These are phyloP conservation scores for Hemileccinum rubropunctum DNA, from an alignment of 768 basidiomycete species.

Conservation along the genomic window DNA sequence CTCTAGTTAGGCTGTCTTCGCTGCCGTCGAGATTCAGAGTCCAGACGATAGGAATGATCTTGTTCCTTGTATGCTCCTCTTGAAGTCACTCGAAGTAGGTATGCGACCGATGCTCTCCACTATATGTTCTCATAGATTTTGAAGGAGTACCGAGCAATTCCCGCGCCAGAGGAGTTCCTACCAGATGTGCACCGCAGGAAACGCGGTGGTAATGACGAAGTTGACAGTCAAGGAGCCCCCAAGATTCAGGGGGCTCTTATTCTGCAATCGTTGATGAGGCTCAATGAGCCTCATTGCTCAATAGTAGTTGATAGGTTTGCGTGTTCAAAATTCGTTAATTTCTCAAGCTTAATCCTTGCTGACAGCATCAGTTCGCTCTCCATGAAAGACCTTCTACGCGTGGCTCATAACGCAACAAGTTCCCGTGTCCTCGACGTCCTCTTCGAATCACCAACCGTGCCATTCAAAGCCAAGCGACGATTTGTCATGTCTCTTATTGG, in stretches of 20 bases:
- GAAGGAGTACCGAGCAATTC: conserved; percentile 23
- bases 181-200: conserved; percentile 12
- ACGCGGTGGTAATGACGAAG: conserved; percentile 14
- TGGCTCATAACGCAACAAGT: conserved; percentile 65
- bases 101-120: conserved; percentile 8
- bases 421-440: conserved; percentile 79
- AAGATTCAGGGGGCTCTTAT: conserved; percentile 84
- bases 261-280: conserved; percentile 75
- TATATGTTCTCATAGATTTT: conserved; percentile 1
- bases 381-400: conserved; percentile 53
- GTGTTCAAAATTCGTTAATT: background rate
- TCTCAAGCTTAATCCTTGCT: conserved; percentile 5
- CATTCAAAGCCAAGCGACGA: conserved; percentile 61
- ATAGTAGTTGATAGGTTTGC: conserved; percentile 68
- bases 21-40: conserved; percentile 55
- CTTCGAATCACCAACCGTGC: conserved; percentile 65
- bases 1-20: conserved; percentile 50
- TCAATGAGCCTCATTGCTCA: conserved; percentile 64
- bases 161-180: conserved; percentile 7
- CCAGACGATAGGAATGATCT: conserved; percentile 50
- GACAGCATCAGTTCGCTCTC: conserved; percentile 57
- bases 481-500: conserved; percentile 76
- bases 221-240: conserved; percentile 49
- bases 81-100: conserved; percentile 50
- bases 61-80: conserved; percentile 64